Evolutionary conservation across 371 early-diverging fungal genomes (phyloP), one percentile per base, ranked within the genome.

Genomic region (Aphelidium insulamus): DNA sequence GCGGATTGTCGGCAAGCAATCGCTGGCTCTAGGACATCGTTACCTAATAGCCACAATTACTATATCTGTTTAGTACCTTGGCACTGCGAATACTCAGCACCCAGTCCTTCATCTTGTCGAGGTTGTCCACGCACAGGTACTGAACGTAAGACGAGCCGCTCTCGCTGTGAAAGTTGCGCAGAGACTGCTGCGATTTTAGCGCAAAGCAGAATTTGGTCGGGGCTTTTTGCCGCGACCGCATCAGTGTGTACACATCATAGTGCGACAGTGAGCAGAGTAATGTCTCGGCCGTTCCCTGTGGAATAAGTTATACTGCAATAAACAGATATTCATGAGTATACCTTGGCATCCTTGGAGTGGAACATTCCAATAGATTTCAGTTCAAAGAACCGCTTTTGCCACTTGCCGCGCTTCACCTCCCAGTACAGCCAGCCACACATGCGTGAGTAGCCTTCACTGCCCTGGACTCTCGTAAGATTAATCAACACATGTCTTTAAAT

Each of bases 161-260:
- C 28, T 68, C 62, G 28, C 71, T 72, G 41, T 85, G 80, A 49
- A 77, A 87, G 35, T 74, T 60, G 21, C 57, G 57, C 15, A 72
- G 46, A 34, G 62, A 64, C 37, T 75, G 62, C 40, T 77, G 76
- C 1, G 80, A 77, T 48, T 83, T 72, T 9, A 91, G 52, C 0
- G 77, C 77, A 60, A 91, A 78, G 11, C 71, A 66, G 55, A 56
- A 84, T 10, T 67, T 49, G 14, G 83, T 81, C 0, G 85, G 84
- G 6, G 77, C 57, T 33, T 64, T 66, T 31, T 63, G 60, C 3
- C 57, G 49, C 6, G 61, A 47, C 29, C 59, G 52, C 4, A 61
- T 57, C 22, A 71, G 52, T 9, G 82, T 74, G 48, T 80, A 86
- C 2, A 82, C 77, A 38, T 77, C 79, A 52, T 69, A 78, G 37